Evolutionary conservation across 108 stramenopile species (phyloP), one percentile per base, ranked within the genome.

Genomic region (Phaeodactylum tricornutum): DNA sequence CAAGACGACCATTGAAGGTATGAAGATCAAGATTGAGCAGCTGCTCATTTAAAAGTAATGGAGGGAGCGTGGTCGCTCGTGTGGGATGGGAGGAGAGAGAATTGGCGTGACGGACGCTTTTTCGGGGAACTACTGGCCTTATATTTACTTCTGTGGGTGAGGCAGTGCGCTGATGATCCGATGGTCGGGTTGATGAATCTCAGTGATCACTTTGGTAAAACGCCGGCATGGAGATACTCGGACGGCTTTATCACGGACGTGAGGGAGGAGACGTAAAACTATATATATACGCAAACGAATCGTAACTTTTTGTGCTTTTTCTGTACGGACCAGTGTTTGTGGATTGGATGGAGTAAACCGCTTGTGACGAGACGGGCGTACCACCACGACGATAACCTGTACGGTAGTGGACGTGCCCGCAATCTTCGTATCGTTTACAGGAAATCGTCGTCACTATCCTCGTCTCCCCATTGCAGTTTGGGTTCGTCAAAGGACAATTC

Each of bases 1-100:
- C 30, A 97, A 92, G 70, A 67, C 67, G 28, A 87, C 95, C 54
- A 98, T 99, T 62, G 85, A 96, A 32, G 79, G 81, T 24, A 88
- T 98, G 81, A 96, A 96, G 64, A 72, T 93, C 53, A 92, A 96
- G 76, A 99, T 99, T 67, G 99, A 99, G 71, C 93, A 97, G 59
- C 77, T 98, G 20, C 80, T 99, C 59, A 87, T 99, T 58, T 99
- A 87, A 87, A 4, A 39, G n/a, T 27, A 43, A 35, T 28, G 59
- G 25, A 3, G 15, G 38, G 38, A 42, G 38, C 4, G 22, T 5
- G 37, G 6, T 43, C 2, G 36, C 12, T 53, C 25, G 14, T 15
- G 3, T n/a, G n/a, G n/a, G n/a, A n/a, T n/a, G n/a, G n/a, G n/a
- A n/a, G n/a, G n/a, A n/a, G n/a, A 29, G 35, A 16, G 36, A 41